These are phyloP conservation scores for Talaromyces ruber DNA, from an alignment of 495 filamentous ascomycete species.

Conservation along the genomic window DNA sequence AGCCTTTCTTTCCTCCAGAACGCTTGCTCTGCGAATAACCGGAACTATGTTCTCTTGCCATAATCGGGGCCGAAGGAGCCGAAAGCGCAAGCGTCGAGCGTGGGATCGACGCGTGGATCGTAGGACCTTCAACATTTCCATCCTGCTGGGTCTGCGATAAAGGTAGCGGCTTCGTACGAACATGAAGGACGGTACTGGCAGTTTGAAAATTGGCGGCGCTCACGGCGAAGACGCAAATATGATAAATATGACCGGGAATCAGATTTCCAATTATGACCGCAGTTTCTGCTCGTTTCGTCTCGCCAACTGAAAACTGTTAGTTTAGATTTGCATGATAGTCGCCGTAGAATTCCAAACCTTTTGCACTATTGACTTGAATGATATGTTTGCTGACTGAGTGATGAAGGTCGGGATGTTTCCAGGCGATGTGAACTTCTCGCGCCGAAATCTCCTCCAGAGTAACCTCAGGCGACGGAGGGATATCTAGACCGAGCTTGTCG, in stretches of 20 bases:
- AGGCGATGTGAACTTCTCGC: constrained; percentile 83
- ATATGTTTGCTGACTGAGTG: constrained; percentile 78
- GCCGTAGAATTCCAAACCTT: constrained; percentile 47
- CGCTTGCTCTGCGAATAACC: constrained; percentile 51
- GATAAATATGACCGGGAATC: constrained; percentile 80
- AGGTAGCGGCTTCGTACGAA: constrained; percentile 59
- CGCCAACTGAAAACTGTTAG: constrained; percentile 56
- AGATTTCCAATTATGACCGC: constrained; percentile 82
- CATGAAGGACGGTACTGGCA: constrained; percentile 72
- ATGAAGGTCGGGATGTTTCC: constrained; percentile 71
- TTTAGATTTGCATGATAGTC: neutral
- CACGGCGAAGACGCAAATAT: constrained; percentile 81
- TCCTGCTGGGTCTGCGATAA: constrained; percentile 43
- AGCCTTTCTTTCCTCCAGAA: constrained; percentile 63
- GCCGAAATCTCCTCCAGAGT: constrained; percentile 85
- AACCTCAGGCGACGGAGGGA: constrained; percentile 81
- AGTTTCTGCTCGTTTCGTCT: constrained; percentile 75
- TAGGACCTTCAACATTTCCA: constrained; percentile 28
- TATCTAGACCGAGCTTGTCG: constrained; percentile 82
- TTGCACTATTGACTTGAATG: constrained; percentile 87
- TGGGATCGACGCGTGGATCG: constrained; percentile 34
- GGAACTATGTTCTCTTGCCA: constrained; percentile 55
- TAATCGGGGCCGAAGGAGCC: constrained; percentile 40
- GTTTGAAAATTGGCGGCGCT: constrained; percentile 87
- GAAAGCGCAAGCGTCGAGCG: constrained; percentile 45